Conservation (phyloP, 768 basidiomycete species). For the Suillus subalutaceus region DNA sequence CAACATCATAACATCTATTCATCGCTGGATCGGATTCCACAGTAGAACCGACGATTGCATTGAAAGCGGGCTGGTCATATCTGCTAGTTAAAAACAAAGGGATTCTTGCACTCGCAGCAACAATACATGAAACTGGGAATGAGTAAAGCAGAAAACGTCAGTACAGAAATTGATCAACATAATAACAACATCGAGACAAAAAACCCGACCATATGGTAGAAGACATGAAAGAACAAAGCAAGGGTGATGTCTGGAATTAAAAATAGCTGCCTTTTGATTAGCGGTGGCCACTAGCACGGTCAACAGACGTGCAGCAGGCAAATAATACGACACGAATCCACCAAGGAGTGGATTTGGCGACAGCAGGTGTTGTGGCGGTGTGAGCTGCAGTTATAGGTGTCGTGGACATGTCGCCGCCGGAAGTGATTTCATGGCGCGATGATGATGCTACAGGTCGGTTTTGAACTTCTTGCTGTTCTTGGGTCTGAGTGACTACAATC, state of each 20-base stretch:
- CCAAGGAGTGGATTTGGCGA: background rate
- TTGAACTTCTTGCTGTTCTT: background rate
- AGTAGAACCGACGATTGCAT: background rate
- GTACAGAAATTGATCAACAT: background rate
- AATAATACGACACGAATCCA: background rate
- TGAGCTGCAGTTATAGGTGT: background rate
- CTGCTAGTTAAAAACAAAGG: background rate
- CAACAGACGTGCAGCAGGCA: background rate
- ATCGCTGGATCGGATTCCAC: background rate
- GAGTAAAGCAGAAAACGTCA: background rate
- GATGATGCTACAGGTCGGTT: background rate
- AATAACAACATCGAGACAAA: background rate
- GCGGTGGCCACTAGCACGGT: too few species aligned
- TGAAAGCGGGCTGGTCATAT: background rate
- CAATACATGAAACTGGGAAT: background rate
- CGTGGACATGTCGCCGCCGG: too few species aligned
- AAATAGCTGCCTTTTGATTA: background rate
- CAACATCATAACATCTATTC: background rate
- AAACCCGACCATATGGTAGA: background rate
- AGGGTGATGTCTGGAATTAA: background rate
- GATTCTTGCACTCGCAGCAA: background rate
- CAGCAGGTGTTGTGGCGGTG: background rate
- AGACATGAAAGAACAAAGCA: background rate
- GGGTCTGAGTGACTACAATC: background rate
- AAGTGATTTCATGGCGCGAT: background rate